Percentiles rank a stretch among this genome's conserved stretches.
These are phyloP conservation scores for Aspergillus awamori DNA, from an alignment of 2,329 filamentous ascomycete species.

Conservation along the genomic window DNA sequence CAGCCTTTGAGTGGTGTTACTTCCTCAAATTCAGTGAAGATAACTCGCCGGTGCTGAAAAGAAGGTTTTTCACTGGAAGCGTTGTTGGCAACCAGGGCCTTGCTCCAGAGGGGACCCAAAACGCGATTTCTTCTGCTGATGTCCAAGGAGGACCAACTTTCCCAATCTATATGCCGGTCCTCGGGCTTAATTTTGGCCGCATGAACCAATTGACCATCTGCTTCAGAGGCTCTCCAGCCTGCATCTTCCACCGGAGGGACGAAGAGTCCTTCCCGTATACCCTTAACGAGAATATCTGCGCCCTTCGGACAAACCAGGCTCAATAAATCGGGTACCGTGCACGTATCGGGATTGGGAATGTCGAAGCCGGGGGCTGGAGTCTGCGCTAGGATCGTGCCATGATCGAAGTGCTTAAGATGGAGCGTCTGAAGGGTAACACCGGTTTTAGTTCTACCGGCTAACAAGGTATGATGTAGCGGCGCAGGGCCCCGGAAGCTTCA, in stretches of 20 bases:
- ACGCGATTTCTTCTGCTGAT: conserved; percentile 61
- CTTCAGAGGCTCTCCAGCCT: conserved; percentile 30
- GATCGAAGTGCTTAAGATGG: conserved; percentile 74
- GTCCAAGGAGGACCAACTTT: conserved; percentile 54
- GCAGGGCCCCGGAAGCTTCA: conserved; percentile 77
- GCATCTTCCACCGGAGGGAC: conserved; percentile 59
- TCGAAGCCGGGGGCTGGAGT: conserved; percentile 59
- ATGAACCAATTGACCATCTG: conserved; percentile 44
- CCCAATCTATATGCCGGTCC: conserved; percentile 67
- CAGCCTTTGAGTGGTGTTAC: conserved; percentile 30
- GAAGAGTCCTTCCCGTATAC: conserved; percentile 65
- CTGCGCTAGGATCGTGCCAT: conserved; percentile 74
- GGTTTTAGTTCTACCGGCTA: conserved; percentile 62
- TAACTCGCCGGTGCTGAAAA: conserved; percentile 39
- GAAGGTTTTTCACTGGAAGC: conserved; percentile 18
- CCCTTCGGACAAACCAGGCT: conserved; percentile 64
- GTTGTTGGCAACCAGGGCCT: conserved; percentile 32
- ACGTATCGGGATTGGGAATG: conserved; percentile 52
- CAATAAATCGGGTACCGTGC: conserved; percentile 55
- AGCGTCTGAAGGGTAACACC: conserved; percentile 89
- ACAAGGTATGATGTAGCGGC: conserved; percentile 81
- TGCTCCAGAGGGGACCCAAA: conserved; percentile 69
- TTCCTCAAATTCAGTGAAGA: conserved; percentile 42
- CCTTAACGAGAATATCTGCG: conserved; percentile 69
- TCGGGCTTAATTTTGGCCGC: conserved; percentile 74